Conservation (phyloP, 116 monocot genomes). For the Zostera marina region DNA sequence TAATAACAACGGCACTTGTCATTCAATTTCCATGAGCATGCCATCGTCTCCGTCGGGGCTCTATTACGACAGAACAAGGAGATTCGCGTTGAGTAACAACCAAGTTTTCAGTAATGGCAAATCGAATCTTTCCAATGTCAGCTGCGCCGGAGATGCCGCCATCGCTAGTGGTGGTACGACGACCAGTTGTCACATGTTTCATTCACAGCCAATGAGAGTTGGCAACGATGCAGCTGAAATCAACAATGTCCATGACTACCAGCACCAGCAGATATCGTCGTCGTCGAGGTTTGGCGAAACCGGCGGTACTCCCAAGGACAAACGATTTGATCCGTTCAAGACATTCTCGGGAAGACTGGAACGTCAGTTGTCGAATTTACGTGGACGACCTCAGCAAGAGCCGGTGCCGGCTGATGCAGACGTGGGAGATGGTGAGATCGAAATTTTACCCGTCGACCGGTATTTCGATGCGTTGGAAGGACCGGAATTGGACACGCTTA, state of each 20-base stretch:
- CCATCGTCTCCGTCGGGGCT: conserved; percentile 32
- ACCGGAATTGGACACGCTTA: conserved; percentile 52
- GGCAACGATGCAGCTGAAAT: too few relatives aligned
- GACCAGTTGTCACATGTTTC: conserved; percentile 6
- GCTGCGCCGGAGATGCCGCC: neutral
- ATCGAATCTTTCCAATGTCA: neutral
- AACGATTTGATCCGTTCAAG: conserved; percentile 51
- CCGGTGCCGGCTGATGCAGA: conserved; percentile 7
- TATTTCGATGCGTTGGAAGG: conserved; percentile 62
- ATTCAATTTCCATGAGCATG: conserved; percentile 30
- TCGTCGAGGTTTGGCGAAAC: too few relatives aligned
- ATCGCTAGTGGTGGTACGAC: too few relatives aligned
- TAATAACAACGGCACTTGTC: too few relatives aligned
- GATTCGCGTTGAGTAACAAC: conserved; percentile 3
- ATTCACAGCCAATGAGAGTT: conserved; percentile 16
- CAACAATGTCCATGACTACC: too few relatives aligned
- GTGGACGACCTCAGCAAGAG: conserved; percentile 24
- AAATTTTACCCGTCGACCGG: conserved; percentile 28
- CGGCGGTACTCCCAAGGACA: conserved; percentile 12
- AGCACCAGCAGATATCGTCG: too few relatives aligned
- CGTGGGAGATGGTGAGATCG: neutral
- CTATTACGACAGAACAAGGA: conserved; percentile 14
- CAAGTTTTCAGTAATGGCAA: neutral
- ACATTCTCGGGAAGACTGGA: conserved; percentile 61
- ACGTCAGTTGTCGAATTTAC: conserved; percentile 30